phyloP scores from a whole-genome alignment of 2,329 filamentous ascomycete genomes.

The Apiospora aurea region DNA sequence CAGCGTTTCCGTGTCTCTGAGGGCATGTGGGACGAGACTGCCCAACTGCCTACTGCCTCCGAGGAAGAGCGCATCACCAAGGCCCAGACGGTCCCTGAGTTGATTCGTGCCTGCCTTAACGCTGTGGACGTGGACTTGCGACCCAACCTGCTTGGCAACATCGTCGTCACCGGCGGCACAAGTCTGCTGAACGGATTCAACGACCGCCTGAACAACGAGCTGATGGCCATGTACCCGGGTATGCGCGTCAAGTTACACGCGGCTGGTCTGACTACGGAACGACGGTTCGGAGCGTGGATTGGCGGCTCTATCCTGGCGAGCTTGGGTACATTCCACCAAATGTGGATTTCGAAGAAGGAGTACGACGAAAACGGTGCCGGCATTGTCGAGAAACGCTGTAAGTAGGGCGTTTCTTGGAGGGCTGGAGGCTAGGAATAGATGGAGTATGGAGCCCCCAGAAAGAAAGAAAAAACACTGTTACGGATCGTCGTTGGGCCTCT shows the following conservation, averaged over 20 bases:
- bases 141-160: constrained; percentile 82
- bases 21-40: constrained; percentile 87
- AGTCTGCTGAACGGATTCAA: constrained; percentile 91
- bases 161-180: constrained; percentile 90
- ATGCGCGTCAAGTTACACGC: constrained; percentile 89
- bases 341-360: constrained; percentile 98
- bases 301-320: constrained; percentile 95
- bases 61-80: constrained; percentile 62
- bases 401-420: constrained; percentile 56
- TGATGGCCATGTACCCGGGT: constrained; percentile 82
- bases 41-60: constrained; percentile 60
- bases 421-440: neutral
- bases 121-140: constrained; percentile 90
- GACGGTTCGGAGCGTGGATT: constrained; percentile 94
- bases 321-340: constrained; percentile 97
- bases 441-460: neutral
- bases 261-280: constrained; percentile 83
- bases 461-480: neutral
- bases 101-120: constrained; percentile 79
- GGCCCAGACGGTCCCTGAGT: constrained; percentile 80
- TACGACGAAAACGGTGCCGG: constrained; percentile 92
- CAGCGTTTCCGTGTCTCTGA: constrained; percentile 89
- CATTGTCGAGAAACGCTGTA: constrained; percentile 96
- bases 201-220: constrained; percentile 85
- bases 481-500: neutral